These are phyloP conservation scores for Juncus effusus DNA, from an alignment of 176 grass and related monocot genomes.

Conservation along the genomic window DNA sequence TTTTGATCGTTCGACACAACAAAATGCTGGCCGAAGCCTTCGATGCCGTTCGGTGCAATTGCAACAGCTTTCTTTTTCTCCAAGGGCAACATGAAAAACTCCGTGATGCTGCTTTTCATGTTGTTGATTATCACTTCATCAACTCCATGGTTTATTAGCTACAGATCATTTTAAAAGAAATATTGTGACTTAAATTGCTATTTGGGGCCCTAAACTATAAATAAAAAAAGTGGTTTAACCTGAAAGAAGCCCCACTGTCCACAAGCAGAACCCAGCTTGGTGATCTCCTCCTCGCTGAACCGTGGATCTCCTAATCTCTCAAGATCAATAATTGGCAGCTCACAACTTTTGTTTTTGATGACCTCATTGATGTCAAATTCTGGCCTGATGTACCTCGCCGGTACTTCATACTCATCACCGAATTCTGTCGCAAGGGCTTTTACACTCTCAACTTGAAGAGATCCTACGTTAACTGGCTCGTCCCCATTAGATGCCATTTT, in stretches of 20 bases:
- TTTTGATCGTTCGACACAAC: constrained; percentile 16
- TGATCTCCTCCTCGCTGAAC: constrained; percentile 20
- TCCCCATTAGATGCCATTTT: background rate
- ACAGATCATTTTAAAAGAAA: too few relatives aligned
- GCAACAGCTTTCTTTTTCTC: constrained; percentile 20
- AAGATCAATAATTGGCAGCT: constrained; percentile 25
- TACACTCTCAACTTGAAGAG: background rate
- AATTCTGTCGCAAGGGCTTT: background rate
- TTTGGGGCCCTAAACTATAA: too few relatives aligned
- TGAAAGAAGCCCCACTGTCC: constrained; percentile 20
- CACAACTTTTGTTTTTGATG: background rate
- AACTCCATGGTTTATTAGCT: constrained; percentile 40
- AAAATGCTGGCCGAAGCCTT: constrained; percentile 5
- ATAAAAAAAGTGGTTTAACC: too few relatives aligned
- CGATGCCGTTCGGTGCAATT: constrained; percentile 13
- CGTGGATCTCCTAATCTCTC: constrained; percentile 11
- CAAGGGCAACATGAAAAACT: constrained; percentile 26
- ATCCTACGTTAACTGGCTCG: background rate
- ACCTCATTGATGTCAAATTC: constrained; percentile 2
- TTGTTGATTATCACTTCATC: constrained; percentile 22
- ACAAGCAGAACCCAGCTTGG: constrained; percentile 23
- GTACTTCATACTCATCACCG: background rate
- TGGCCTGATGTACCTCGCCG: constrained; percentile 23
- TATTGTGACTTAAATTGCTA: background rate
- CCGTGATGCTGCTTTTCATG: constrained; percentile 4